These are phyloP conservation scores for Antitrichia curtipendula DNA, from an alignment of 225 moss, liverwort and hornwort genomes.

Conservation along the genomic window DNA sequence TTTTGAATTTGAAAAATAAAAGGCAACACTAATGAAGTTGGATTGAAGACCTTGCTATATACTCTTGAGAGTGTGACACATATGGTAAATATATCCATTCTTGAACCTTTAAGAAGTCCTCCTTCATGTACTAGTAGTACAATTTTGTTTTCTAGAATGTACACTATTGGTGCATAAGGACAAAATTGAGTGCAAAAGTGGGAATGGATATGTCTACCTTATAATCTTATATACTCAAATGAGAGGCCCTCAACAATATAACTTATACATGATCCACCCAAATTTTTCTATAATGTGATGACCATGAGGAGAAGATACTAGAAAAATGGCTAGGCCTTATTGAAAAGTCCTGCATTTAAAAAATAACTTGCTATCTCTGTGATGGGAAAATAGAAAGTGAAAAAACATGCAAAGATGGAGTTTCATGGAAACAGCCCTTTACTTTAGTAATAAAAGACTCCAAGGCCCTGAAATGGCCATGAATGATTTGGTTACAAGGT, in stretches of 20 bases:
- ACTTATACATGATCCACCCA: too few species aligned
- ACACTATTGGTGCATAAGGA: background rate
- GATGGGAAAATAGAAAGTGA: background rate
- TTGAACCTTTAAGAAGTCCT: background rate
- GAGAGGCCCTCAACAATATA: fast-evolving
- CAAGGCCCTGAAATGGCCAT: background rate
- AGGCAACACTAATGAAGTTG: background rate
- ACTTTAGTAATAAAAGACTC: background rate
- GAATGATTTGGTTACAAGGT: background rate
- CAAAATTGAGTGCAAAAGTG: fast-evolving
- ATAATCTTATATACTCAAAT: background rate
- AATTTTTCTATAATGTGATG: background rate
- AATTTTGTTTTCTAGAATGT: background rate
- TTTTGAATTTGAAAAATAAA: background rate
- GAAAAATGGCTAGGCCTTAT: background rate
- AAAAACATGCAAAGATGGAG: background rate
- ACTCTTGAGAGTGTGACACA: fast-evolving
- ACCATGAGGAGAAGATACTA: background rate
- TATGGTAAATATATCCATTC: background rate
- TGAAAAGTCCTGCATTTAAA: fast-evolving
- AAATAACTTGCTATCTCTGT: fast-evolving
- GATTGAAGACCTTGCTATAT: background rate
- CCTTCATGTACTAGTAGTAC: fast-evolving
- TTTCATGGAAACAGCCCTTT: background rate
- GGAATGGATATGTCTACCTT: background rate